Evolutionary conservation across 352 stramenopile genomes (phyloP).

Genomic region (Pseudoperonospora humuli): DNA sequence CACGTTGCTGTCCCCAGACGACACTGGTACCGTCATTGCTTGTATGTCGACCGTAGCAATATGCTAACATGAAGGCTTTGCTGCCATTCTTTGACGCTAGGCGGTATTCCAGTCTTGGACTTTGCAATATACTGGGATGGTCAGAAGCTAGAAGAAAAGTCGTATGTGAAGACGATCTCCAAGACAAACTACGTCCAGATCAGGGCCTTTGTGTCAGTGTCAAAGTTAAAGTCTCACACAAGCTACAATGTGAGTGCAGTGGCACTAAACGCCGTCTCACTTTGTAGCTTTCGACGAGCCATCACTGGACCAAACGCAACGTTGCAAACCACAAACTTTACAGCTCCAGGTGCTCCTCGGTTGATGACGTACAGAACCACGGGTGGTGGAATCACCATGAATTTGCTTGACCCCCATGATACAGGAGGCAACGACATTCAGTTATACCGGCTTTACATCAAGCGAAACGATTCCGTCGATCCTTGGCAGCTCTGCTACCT

Average conservation of each 20-base stretch:
- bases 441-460: slow-evolving; percentile 37
- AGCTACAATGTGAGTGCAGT: slow-evolving; percentile 27
- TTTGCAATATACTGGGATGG: slow-evolving; percentile 40
- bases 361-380: slow-evolving; percentile 23
- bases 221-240: slow-evolving; percentile 19
- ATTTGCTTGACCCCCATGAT: slow-evolving; percentile 36
- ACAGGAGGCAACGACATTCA: slow-evolving; percentile 34
- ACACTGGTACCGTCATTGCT: slow-evolving; percentile 27
- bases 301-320: slow-evolving; percentile 8
- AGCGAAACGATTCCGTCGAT: slow-evolving; percentile 5
- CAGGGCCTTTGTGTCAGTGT: slow-evolving; percentile 19
- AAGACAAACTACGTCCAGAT: slow-evolving; percentile 23
- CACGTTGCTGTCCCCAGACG: slow-evolving; percentile 22
- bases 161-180: slow-evolving; percentile 3
- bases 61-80: neutral
- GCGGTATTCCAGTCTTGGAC: slow-evolving; percentile 36
- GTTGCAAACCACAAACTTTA: slow-evolving; percentile 22
- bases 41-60: neutral
- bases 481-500: slow-evolving; percentile 35
- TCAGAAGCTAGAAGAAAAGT: slow-evolving; percentile 10
- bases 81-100: slow-evolving; percentile 9
- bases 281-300: slow-evolving; percentile 35
- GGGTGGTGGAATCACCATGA: slow-evolving; percentile 42
- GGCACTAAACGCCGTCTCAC: slow-evolving; percentile 35
- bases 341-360: slow-evolving; percentile 21